Evolutionary conservation across 352 stramenopile species (phyloP).

Genomic region (Phytophthora meadii): DNA sequence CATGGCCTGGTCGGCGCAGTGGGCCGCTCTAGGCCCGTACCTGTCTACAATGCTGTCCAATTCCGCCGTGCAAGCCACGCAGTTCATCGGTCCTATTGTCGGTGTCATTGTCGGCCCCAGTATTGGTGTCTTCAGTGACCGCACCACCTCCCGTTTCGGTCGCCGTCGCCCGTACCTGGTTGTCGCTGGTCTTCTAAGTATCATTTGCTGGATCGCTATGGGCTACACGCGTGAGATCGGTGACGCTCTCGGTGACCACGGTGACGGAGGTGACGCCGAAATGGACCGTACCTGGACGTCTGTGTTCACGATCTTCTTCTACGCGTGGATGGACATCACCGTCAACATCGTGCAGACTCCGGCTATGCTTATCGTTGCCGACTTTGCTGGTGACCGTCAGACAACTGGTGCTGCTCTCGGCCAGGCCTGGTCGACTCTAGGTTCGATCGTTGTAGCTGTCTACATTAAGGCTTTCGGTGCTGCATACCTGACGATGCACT

Average conservation of each 20-base stretch:
- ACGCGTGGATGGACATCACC: slow-evolving; percentile 34
- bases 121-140: slow-evolving; percentile 30
- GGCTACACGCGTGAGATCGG: slow-evolving; percentile 43
- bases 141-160: slow-evolving; percentile 23
- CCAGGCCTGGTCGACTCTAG: slow-evolving; percentile 42
- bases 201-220: slow-evolving; percentile 54
- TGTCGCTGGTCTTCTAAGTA: slow-evolving; percentile 45
- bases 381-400: slow-evolving; percentile 58
- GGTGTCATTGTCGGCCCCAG: slow-evolving; percentile 28
- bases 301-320: slow-evolving; percentile 31
- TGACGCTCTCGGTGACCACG: slow-evolving; percentile 25
- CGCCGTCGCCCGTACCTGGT: slow-evolving; percentile 38
- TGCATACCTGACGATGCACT: slow-evolving; percentile 40
- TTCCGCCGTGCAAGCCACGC: slow-evolving; percentile 38
- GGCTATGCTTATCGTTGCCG: slow-evolving; percentile 38
- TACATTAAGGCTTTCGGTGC: slow-evolving; percentile 54
- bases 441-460: slow-evolving; percentile 32
- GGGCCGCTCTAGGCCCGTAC: slow-evolving; percentile 56
- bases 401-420: slow-evolving; percentile 46
- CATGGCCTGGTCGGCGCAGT: slow-evolving; percentile 46
- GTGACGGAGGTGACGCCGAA: slow-evolving; percentile 11
- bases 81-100: slow-evolving; percentile 29
- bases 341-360: slow-evolving; percentile 31
- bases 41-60: slow-evolving; percentile 51
- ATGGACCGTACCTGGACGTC: slow-evolving; percentile 38